Conservation (phyloP, 1,284 basidiomycete genomes). For the Omphalotus olearius region DNA sequence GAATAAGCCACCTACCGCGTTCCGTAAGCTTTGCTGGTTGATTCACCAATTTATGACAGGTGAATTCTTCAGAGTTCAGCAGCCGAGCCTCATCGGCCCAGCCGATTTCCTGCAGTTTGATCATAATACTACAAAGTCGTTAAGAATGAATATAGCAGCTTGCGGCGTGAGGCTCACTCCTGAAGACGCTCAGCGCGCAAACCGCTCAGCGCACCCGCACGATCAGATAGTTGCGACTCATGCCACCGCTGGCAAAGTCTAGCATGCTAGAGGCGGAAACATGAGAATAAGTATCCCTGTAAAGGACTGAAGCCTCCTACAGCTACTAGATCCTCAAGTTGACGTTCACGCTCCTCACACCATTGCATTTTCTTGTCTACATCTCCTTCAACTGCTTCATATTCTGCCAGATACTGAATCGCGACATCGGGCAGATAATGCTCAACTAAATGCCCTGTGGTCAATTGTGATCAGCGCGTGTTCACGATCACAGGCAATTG, state of each 20-base stretch:
- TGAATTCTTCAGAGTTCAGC: not conserved
- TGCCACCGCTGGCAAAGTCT: not conserved
- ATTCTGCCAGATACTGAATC: not conserved
- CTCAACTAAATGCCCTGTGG: not conserved
- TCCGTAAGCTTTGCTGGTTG: constrained; percentile 4
- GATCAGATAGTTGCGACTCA: not conserved
- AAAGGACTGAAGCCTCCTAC: too few relatives aligned
- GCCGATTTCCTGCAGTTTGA: not conserved
- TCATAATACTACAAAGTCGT: not conserved
- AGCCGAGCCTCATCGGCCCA: constrained; percentile 5
- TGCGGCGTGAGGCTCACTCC: not conserved
- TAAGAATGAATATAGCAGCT: not conserved
- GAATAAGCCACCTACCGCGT: not conserved
- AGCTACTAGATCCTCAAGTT: too few relatives aligned
- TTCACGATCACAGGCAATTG: not conserved
- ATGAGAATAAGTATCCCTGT: not conserved
- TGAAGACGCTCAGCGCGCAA: not conserved
- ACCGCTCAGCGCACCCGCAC: not conserved
- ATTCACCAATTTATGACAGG: constrained; percentile 1
- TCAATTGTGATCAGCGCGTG: not conserved
- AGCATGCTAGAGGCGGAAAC: not conserved
- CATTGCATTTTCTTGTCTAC: not conserved
- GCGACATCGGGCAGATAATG: not conserved
- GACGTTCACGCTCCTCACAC: too few relatives aligned
- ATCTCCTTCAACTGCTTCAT: not conserved